Conservation (phyloP, 495 filamentous ascomycete genomes). For the Xylaria curta region DNA sequence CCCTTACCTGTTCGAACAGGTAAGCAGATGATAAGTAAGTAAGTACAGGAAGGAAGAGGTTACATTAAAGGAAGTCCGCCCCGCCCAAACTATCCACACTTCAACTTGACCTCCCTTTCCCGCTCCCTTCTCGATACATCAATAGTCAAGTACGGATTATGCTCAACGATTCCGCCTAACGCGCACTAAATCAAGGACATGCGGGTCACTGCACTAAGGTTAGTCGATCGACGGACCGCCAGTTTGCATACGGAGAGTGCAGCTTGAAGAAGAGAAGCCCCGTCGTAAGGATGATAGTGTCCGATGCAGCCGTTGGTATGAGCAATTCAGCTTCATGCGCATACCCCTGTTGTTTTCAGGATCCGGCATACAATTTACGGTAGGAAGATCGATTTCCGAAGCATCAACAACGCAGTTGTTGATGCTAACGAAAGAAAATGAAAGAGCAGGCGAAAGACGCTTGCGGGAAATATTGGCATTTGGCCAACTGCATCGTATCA, state of each 20-base stretch:
- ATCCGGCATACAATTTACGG: neutral
- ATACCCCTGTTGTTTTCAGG: neutral
- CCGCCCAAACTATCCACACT: neutral
- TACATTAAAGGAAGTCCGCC: neutral
- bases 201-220: neutral
- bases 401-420: neutral
- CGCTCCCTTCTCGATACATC: neutral
- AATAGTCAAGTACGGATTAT: neutral
- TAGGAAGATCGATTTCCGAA: neutral
- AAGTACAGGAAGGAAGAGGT: neutral
- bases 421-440: neutral
- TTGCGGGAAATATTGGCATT: neutral
- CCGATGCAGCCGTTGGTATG: neutral
- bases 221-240: neutral
- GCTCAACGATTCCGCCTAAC: neutral
- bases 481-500: neutral
- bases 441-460: neutral
- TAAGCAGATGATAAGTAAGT: neutral
- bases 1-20: neutral
- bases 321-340: neutral
- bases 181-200: neutral
- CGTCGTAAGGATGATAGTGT: neutral
- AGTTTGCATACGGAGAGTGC: neutral
- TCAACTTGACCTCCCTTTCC: constrained; percentile 7
- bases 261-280: neutral